Evolutionary conservation across 148 eudicot genomes (phyloP).

Genomic region (Chenopodium album): DNA sequence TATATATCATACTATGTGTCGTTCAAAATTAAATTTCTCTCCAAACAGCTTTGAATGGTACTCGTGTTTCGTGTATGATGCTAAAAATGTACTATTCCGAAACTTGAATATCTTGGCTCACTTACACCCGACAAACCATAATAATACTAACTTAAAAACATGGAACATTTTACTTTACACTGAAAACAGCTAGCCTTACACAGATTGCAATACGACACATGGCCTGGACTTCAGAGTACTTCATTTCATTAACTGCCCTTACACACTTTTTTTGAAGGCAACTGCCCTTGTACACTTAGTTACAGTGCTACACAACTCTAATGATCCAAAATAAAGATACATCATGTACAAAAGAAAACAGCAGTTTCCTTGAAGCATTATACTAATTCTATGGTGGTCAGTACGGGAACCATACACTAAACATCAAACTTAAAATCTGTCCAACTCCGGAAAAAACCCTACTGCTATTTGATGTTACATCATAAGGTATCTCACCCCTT

Average conservation of each 20-base stretch:
- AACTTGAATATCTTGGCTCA: neutral
- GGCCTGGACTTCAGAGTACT: neutral
- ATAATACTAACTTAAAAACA: neutral
- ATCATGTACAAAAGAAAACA: neutral
- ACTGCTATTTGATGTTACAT: neutral
- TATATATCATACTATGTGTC: no score
- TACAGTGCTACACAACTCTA: neutral
- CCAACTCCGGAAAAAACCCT: neutral
- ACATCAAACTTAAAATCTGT: neutral
- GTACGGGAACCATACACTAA: neutral
- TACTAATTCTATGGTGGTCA: neutral
- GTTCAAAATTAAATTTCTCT: no score
- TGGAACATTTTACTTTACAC: neutral
- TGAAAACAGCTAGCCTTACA: neutral
- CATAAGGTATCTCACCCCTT: neutral
- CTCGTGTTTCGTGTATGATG: no score
- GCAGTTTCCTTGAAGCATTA: neutral
- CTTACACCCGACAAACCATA: neutral
- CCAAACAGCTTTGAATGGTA: no score
- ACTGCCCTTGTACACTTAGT: neutral
- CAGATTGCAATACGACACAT: neutral
- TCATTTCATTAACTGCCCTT: neutral
- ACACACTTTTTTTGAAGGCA: neutral
- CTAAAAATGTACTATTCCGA: no score
- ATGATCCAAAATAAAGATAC: neutral